Percentiles rank a stretch among this genome's conserved stretches.
phyloP scores from a whole-genome alignment of 148 eudicot species.

The Silene conica region DNA sequence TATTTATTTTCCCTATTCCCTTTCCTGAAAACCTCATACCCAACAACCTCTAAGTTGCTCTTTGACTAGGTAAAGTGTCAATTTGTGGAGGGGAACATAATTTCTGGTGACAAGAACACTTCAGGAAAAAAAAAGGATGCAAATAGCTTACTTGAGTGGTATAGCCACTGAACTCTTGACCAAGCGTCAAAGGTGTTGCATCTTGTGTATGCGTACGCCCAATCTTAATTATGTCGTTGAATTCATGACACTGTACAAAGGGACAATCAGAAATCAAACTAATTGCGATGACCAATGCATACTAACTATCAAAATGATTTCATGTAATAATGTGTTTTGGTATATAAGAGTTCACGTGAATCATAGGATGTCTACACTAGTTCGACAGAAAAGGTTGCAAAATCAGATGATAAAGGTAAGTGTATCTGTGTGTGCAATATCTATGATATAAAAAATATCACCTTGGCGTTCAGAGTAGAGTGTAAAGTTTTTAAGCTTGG shows the following conservation, averaged over 20 bases:
- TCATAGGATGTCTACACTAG: constrained; percentile 1
- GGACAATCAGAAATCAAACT: constrained; percentile 15
- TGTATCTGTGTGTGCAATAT: too few relatives aligned
- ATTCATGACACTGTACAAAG: constrained; percentile 55
- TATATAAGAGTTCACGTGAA: too few relatives aligned
- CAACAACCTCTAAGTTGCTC: not conserved
- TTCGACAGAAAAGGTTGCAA: not conserved
- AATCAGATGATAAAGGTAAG: not conserved
- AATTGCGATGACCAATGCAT: not conserved
- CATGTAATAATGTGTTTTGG: too few relatives aligned
- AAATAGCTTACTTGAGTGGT: constrained; percentile 76
- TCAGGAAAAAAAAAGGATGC: too few relatives aligned
- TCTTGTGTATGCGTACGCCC: constrained; percentile 99
- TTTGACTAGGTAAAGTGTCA: not conserved
- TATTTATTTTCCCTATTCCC: too few relatives aligned
- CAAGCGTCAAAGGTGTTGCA: constrained; percentile 99
- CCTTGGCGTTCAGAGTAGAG: constrained; percentile 77
- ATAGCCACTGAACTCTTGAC: constrained; percentile 97
- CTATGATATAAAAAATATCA: constrained; percentile 12
- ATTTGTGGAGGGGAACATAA: not conserved
- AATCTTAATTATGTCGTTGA: constrained; percentile 87
- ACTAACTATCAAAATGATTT: too few relatives aligned
- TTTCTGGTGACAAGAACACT: not conserved
- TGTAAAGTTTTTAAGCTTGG: constrained; percentile 86
- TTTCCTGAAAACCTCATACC: too few relatives aligned